Base-by-base conservation (phyloP, 257 asterid species). In the Przewalskia tangutica region DNA sequence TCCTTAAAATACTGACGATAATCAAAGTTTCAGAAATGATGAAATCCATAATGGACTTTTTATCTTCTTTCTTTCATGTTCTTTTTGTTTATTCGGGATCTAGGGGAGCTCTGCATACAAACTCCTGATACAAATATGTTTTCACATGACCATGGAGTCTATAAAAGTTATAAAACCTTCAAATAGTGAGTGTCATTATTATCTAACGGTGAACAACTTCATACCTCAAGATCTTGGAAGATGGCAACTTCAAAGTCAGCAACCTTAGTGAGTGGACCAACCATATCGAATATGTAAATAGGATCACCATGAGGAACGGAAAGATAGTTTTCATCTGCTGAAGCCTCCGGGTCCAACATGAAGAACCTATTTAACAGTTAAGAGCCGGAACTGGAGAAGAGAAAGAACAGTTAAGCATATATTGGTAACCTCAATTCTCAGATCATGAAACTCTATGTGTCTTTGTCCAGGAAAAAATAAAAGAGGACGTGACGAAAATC, bases 281-380 rank as follows among this genome's bases (percentile, higher is more conserved):
- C 87, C 90, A 88, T 90, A 87, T 91, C 90, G 4, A 86, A 83
- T 10, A 89, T 88, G 73, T 87, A 93, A 67, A 91, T 86, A 10
- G 98, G 97, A 18, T 97, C 98, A 60, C 98, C 98, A 58, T 89
- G 94, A 17, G 98, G 97, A 83, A 94, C 82, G 5, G 97, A 85
- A 80, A 88, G 90, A 40, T 77, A 79, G 56, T 18, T 67, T 59
- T 90, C 91, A 77, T 92, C 95, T 82, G 88, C 92, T 46, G 80
- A 87, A 55, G 62, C 91, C 23, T 83, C 91, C 54, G 75, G 58
- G 59, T 77, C 80, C 67, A 18, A 3, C 73, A 63, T n/a, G 80
- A 1, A 7, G 32, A 60, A 50, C 32, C 20, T 9, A 63, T 59
- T 44, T 80, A 48, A 23, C 50, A 63, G 16, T n/a, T 80, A 14